Evolutionary conservation across 495 filamentous ascomycete species (phyloP).

Genomic region (Achaetomiella virescens): DNA sequence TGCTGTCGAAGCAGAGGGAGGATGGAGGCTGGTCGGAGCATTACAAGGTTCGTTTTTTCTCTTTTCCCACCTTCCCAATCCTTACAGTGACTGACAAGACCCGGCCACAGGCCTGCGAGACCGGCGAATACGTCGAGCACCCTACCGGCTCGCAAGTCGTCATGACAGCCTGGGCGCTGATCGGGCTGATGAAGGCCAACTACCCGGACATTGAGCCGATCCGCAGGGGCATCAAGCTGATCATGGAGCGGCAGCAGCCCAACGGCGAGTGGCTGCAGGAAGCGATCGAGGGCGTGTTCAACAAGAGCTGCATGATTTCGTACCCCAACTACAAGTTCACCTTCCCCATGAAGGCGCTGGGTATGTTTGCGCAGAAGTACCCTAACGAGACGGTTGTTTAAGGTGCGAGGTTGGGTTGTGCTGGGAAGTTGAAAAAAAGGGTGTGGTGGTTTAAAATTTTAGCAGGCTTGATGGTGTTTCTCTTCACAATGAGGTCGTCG

Average conservation of each 20-base stretch:
- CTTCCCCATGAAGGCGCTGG: constrained; percentile 89
- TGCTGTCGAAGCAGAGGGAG: constrained; percentile 70
- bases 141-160: constrained; percentile 69
- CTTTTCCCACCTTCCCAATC: background rate
- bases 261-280: constrained; percentile 97
- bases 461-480: no score
- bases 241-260: constrained; percentile 75
- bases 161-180: constrained; percentile 85
- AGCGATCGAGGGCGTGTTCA: constrained; percentile 95
- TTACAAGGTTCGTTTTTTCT: constrained; percentile 58
- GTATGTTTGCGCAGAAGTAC: constrained; percentile 74
- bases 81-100: constrained; percentile 11
- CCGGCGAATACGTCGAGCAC: constrained; percentile 45
- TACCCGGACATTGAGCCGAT: constrained; percentile 73
- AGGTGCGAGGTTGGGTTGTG: no score
- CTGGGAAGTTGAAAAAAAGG: background rate
- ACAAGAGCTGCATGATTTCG: constrained; percentile 98
- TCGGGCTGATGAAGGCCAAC: constrained; percentile 75
- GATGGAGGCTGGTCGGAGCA: constrained; percentile 98
- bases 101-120: constrained; percentile 47
- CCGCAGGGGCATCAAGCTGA: constrained; percentile 65
- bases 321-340: constrained; percentile 99
- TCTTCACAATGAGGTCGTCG: no score
- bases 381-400: constrained; percentile 54
- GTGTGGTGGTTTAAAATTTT: no score